Base-by-base conservation (phyloP, 306 rosid species). In the Quercus alba region DNA sequence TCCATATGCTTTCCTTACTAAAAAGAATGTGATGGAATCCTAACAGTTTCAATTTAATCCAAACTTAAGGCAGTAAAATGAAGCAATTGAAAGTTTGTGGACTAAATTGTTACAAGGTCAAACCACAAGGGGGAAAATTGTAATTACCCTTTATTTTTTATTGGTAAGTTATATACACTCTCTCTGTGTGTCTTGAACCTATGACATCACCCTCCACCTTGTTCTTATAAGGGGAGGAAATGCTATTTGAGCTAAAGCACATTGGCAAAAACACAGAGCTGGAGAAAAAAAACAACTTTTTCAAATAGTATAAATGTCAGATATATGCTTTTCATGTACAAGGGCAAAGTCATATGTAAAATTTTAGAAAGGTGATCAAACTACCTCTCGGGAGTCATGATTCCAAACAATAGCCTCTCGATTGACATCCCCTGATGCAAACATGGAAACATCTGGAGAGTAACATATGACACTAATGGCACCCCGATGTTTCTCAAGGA, bases 371-470 rank as follows among this genome's bases (percentile, higher is more conserved):
- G 72, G 30, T 17, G 59, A 78, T 55, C 68, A 64, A 81, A 69
- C 66, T 86, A 91, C 99, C 89, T 95, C 99, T 63, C 83, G 81
- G 64, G 97, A 78, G 70, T 84, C 85, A 55, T 88, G 83, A 85
- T 93, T 94, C 99, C 99, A 95, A 66, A 95, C 88, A 55, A 93
- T 69, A 75, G 97, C 98, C 89, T 95, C 99, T 81, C 99, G 90
- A 82, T 95, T 95, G 81, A 87, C 87, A 88, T 95, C 99, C 80
- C 94, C 99, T 68, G 99, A 93, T 81, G 97, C 99, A 90, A 91
- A 91, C 99, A 93, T 91, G 64, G 99, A 91, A 77, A 90, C 84
- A 74, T 92, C 94, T 23, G 99, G 97, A 77, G 99, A 95, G 90
- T 95, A 93, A 20, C 82, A 85, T 77, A 93, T 93, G 78, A 84